Conservation (phyloP, 179 eudicot species). For the Monotropa hypopitys region DNA sequence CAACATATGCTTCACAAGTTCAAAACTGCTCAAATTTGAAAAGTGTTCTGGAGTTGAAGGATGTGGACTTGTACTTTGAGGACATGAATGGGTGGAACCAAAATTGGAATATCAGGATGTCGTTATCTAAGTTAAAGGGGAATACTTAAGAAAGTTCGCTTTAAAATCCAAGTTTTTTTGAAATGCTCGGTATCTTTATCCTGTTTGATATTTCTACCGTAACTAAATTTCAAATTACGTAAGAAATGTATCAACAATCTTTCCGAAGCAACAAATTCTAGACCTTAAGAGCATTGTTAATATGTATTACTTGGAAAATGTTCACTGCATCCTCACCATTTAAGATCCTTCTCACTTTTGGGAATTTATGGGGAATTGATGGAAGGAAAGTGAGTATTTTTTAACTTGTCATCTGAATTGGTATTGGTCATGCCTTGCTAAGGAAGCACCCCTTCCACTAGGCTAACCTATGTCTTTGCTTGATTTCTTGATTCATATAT, state of each 20-base stretch:
- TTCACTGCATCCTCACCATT: not conserved
- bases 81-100: too few relatives aligned
- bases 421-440: not conserved
- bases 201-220: not conserved
- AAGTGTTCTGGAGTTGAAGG: too few relatives aligned
- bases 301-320: not conserved
- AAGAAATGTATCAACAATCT: too few relatives aligned
- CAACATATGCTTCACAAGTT: not conserved
- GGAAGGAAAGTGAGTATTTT: not conserved
- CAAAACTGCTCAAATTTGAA: too few relatives aligned
- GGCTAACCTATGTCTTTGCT: not conserved
- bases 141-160: not conserved
- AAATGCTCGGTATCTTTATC: not conserved
- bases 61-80: not conserved
- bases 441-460: not conserved
- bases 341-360: not conserved
- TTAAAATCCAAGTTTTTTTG: too few relatives aligned
- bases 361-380: not conserved
- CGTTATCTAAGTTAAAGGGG: too few relatives aligned
- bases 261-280: not conserved
- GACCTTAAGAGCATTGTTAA: not conserved
- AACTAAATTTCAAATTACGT: too few relatives aligned
- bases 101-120: too few relatives aligned
- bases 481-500: not conserved
- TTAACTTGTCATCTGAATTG: not conserved